Percentiles rank a stretch among this genome's conserved stretches.
Conservation (phyloP, 2,329 filamentous ascomycete species). For the Aspergillus cejpii region DNA sequence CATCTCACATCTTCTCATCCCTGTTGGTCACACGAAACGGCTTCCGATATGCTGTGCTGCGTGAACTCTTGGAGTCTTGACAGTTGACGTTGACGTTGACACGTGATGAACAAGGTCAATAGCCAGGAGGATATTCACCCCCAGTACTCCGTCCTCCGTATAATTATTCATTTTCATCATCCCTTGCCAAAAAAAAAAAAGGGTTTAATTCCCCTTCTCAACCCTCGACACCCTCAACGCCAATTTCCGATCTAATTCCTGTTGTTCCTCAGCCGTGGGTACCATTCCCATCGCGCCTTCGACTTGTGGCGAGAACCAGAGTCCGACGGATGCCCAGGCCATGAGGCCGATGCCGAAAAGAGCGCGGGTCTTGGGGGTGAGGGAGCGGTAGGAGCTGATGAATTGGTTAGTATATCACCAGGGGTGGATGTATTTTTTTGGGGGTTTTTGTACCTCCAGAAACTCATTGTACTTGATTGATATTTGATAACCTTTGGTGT, state of each 20-base stretch:
- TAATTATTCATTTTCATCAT: not conserved
- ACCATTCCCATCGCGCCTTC: constrained; percentile 68
- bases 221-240: constrained; percentile 31
- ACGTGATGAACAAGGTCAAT: not conserved
- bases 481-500: too few relatives aligned
- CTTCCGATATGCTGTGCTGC: not conserved
- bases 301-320: constrained; percentile 65
- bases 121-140: not conserved
- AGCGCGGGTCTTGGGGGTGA: constrained; percentile 63
- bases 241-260: constrained; percentile 50
- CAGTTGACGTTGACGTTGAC: not conserved
- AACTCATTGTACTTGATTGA: constrained; percentile 25
- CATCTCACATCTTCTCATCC: not conserved
- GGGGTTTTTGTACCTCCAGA: constrained; percentile 32
- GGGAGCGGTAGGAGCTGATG: constrained; percentile 60
- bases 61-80: not conserved
- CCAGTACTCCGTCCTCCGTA: not conserved
- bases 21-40: constrained; percentile 1
- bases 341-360: constrained; percentile 68
- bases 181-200: not conserved
- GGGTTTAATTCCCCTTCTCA: constrained; percentile 23
- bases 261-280: constrained; percentile 66
- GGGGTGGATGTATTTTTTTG: not conserved
- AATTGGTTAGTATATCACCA: not conserved
- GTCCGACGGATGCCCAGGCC: constrained; percentile 65